Base-by-base conservation (phyloP, 768 basidiomycete genomes). In the Filobasidium wieringae region DNA sequence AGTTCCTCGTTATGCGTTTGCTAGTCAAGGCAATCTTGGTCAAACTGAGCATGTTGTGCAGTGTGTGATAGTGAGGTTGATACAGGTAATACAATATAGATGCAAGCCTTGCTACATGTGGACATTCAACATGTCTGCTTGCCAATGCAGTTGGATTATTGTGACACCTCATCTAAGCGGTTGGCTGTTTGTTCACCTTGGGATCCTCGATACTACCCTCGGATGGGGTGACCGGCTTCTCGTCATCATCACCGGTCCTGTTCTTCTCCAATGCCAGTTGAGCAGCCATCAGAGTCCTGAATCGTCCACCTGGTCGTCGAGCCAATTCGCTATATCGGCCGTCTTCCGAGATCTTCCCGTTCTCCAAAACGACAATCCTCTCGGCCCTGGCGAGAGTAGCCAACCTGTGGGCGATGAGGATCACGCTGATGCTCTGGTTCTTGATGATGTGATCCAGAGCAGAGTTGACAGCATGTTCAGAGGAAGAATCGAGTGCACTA, bases 341-440 rank as follows among this genome's bases (percentile, higher is more conserved):
- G 19, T 83, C 80, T 73, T 93, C 90, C 1, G 83, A 80, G 56
- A 93, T 85, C 52, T 77, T 79, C 2, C 89, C 90, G 60, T 84
- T 84, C 85, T 95, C 89, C 19, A 95, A 78, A 19, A 95, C 89
- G 6, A 88, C 87, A 43, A 95, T 87, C 37, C 87, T 79, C 68
- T 91, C 88, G 1, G 90, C 88, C 54, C 89, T 77, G 3, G 90
- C 87, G 55, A 95, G 89, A 2, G 90, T 90, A 24, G 87, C 89
- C 54, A 95, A 70, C 51, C 90, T 79, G 74, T 95, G 90, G 0
- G 90, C 90, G 19, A 92, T 88, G 55, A 92, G 84, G 26, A 91
- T 70, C 65, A 89, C 90, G 1, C 89, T 92, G 32, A 88, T 91
- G 61, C 86, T 81, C 43, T 84, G 77, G 41, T 82, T 82, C 53